These are phyloP conservation scores for Sarcomyxa edulis DNA, from an alignment of 768 basidiomycete species.

Conservation along the genomic window DNA sequence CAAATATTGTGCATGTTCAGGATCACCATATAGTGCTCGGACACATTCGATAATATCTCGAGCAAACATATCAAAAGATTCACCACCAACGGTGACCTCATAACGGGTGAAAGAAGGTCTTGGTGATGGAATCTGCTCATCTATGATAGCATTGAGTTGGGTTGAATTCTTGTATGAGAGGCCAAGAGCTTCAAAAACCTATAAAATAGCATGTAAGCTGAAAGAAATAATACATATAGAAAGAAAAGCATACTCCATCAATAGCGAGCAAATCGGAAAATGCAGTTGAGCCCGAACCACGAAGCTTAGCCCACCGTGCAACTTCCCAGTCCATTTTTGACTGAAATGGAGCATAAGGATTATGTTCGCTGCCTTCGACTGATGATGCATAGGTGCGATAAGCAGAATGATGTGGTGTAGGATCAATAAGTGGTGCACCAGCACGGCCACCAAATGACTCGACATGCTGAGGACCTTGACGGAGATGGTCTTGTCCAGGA, in stretches of 20 bases:
- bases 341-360: slow-evolving; percentile 24
- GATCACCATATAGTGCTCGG: slow-evolving; percentile 15
- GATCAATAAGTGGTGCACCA: too few species aligned
- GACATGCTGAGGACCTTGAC: too few species aligned
- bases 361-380: too few species aligned
- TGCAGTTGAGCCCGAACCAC: slow-evolving; percentile 27
- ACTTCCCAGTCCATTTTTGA: slow-evolving; percentile 33
- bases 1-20: slow-evolving; percentile 13
- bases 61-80: slow-evolving; percentile 16
- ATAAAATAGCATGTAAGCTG: too few species aligned
- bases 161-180: slow-evolving; percentile 25
- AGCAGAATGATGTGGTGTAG: too few species aligned
- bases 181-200: slow-evolving; percentile 14
- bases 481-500: too few species aligned
- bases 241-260: too few species aligned
- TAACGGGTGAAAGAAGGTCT: slow-evolving; percentile 18
- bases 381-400: too few species aligned
- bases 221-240: too few species aligned
- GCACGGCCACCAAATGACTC: too few species aligned
- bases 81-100: slow-evolving; percentile 17
- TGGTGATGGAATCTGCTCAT: slow-evolving; percentile 18
- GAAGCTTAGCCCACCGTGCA: slow-evolving; percentile 33
- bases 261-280: slow-evolving; percentile 32
- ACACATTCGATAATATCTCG: slow-evolving; percentile 16
- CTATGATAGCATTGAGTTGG: slow-evolving; percentile 30